A percentile compares a stretch with the other conserved stretches of the same genome.
phyloP scores from a whole-genome alignment of 176 grass and related monocot genomes.

The Tuctoria greenei region DNA sequence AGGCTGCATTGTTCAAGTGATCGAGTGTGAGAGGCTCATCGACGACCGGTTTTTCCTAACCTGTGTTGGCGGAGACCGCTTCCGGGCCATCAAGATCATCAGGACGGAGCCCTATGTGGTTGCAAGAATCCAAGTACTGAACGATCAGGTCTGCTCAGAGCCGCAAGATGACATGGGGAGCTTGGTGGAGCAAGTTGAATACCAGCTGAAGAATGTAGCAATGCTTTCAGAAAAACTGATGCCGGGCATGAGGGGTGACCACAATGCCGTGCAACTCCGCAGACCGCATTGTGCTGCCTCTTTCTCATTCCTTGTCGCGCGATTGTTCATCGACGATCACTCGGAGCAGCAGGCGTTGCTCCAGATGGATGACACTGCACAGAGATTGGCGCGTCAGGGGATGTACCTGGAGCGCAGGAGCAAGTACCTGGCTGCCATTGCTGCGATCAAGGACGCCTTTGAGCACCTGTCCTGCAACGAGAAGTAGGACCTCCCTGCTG shows the following conservation, averaged over 20 bases:
- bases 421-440: constrained; percentile 48
- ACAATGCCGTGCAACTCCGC: constrained; percentile 26
- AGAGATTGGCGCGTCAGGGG: constrained; percentile 29
- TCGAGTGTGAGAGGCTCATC: constrained; percentile 67
- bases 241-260: constrained; percentile 22
- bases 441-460: constrained; percentile 44
- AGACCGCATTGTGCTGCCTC: constrained; percentile 47
- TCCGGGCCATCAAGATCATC: constrained; percentile 54
- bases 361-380: constrained; percentile 11
- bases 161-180: constrained; percentile 38
- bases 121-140: constrained; percentile 58
- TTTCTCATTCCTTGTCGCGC: constrained; percentile 64
- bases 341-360: constrained; percentile 61
- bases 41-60: constrained; percentile 84
- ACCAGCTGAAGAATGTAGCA: constrained; percentile 56
- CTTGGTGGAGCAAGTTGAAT: constrained; percentile 59
- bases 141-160: constrained; percentile 40
- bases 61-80: constrained; percentile 67
- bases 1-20: constrained; percentile 65
- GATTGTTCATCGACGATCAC: constrained; percentile 51
- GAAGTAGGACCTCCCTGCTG: constrained; percentile 1
- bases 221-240: constrained; percentile 72
- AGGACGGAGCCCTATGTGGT: constrained; percentile 81
- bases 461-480: constrained; percentile 42
- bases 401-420: constrained; percentile 42